These are phyloP conservation scores for Leishmania mexicana DNA, from an alignment of 208 protist species.

Conservation along the genomic window DNA sequence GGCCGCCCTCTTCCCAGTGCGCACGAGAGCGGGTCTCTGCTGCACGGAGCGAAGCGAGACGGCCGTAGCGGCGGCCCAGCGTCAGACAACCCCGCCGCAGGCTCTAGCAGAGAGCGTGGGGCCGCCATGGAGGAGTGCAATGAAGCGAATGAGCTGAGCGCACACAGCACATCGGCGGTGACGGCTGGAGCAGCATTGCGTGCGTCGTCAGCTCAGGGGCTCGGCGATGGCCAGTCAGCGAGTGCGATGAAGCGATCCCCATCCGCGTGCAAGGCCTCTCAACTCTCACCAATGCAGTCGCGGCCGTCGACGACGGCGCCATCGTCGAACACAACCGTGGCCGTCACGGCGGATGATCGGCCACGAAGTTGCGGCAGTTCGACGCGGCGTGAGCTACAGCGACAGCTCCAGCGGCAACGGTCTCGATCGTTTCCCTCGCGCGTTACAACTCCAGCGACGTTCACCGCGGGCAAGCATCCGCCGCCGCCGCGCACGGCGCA, in stretches of 20 bases:
- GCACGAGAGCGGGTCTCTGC: background rate
- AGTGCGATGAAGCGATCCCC: background rate
- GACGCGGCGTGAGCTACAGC: background rate
- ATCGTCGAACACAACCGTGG: background rate
- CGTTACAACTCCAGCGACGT: background rate
- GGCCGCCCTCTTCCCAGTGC: background rate
- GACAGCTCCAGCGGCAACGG: background rate
- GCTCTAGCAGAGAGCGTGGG: background rate
- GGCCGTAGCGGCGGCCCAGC: background rate
- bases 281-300: background rate
- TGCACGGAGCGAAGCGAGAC: background rate
- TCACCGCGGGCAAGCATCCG: background rate
- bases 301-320: background rate
- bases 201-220: background rate
- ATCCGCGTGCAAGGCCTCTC: background rate
- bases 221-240: background rate
- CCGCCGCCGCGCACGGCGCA: constrained; percentile 25
- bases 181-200: background rate
- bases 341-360: background rate
- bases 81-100: background rate
- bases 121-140: background rate
- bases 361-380: background rate
- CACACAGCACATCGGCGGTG: background rate
- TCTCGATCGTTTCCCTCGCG: constrained; percentile 1
- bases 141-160: background rate